A percentile compares a stretch with the other conserved stretches of the same genome.
Conservation (phyloP, 305 asterid genomes). For the Caryopteris hybrid region DNA sequence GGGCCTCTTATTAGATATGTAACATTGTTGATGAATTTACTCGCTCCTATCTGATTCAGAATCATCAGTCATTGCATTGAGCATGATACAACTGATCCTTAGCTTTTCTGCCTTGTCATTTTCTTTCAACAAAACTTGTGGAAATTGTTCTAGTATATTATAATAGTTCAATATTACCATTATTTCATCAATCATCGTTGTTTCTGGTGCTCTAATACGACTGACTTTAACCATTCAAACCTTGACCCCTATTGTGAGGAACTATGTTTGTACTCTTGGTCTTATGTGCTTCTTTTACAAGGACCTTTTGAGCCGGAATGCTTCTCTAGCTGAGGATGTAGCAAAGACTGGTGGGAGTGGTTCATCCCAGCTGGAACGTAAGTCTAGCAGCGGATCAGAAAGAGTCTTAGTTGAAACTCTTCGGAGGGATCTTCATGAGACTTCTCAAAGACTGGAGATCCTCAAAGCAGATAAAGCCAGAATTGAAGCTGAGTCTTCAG, state of each 20-base stretch:
- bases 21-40: neutral
- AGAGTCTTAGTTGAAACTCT: conserved; percentile 69
- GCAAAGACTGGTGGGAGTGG: conserved; percentile 57
- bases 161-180: neutral
- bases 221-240: neutral
- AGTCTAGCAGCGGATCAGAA: conserved; percentile 54
- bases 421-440: conserved; percentile 66
- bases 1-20: neutral
- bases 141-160: neutral
- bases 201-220: neutral
- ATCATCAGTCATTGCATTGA: neutral
- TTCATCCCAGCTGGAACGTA: conserved; percentile 48
- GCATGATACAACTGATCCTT: neutral
- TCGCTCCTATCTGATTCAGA: neutral
- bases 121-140: neutral
- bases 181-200: neutral
- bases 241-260: neutral
- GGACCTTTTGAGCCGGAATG: conserved; percentile 86
- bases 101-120: neutral
- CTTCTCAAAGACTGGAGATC: conserved; percentile 55
- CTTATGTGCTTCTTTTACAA: conserved; percentile 17
- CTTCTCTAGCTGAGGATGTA: conserved; percentile 76
- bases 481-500: conserved; percentile 56
- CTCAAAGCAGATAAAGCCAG: conserved; percentile 65
- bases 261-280: neutral